Conservation (phyloP, 179 eudicot genomes). For the Sideroxylon spinosum region DNA sequence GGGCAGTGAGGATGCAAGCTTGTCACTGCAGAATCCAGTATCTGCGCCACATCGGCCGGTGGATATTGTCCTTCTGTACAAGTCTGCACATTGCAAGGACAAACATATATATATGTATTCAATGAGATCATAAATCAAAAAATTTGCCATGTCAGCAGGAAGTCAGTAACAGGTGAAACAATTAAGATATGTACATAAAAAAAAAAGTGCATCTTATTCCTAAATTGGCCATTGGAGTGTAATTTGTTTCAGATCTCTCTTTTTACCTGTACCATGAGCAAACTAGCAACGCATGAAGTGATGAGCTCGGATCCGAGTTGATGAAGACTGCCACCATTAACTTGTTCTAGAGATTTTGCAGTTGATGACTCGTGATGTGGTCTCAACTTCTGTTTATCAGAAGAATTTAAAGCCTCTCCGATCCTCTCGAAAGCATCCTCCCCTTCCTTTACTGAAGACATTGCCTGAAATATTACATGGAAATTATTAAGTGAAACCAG, state of each 20-base stretch:
- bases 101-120: no score
- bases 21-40: constrained; percentile 64
- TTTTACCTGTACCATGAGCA: constrained; percentile 79
- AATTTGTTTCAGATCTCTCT: not conserved
- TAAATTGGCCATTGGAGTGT: not conserved
- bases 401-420: constrained; percentile 55
- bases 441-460: constrained; percentile 42
- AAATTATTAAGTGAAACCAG: not conserved
- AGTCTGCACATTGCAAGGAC: constrained; percentile 43
- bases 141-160: not conserved
- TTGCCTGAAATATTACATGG: constrained; percentile 38
- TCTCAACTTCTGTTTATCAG: constrained; percentile 28
- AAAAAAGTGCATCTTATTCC: not conserved
- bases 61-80: constrained; percentile 78
- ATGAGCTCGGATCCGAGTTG: constrained; percentile 62
- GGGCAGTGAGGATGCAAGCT: constrained; percentile 64
- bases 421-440: constrained; percentile 39
- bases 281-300: constrained; percentile 62
- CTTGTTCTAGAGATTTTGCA: constrained; percentile 18
- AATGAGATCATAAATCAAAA: not conserved
- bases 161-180: not conserved
- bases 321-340: constrained; percentile 28
- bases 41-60: constrained; percentile 75
- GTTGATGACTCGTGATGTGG: not conserved
- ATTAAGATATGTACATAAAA: not conserved